phyloP scores from a whole-genome alignment of 768 basidiomycete genomes.

The Termitomyces sp. region DNA sequence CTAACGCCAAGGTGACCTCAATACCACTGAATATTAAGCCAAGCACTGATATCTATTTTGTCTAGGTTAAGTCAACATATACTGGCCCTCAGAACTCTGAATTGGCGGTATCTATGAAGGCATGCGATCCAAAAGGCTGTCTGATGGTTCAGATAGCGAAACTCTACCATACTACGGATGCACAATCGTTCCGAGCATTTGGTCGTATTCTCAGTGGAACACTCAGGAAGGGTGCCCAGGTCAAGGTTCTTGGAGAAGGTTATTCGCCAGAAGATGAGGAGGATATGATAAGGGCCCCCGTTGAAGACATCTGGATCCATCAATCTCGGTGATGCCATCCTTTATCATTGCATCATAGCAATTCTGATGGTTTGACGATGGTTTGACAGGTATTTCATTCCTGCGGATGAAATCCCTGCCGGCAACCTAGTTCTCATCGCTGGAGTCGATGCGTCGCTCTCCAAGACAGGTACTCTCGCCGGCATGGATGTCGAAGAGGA shows the following conservation, averaged over 20 bases:
- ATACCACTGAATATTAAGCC: background rate
- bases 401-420: slow-evolving; percentile 80
- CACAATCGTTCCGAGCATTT: slow-evolving; percentile 94
- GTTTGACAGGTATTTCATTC: slow-evolving; percentile 74
- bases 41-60: background rate
- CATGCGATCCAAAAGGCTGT: slow-evolving; percentile 79
- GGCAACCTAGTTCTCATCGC: slow-evolving; percentile 92
- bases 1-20: slow-evolving; percentile 51
- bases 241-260: slow-evolving; percentile 97
- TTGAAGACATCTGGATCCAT: slow-evolving; percentile 88
- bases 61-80: slow-evolving; percentile 77
- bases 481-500: slow-evolving; percentile 73
- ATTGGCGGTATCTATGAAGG: slow-evolving; percentile 71
- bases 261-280: slow-evolving; percentile 99
- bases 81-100: slow-evolving; percentile 84
- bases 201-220: slow-evolving; percentile 94
- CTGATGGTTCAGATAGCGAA: slow-evolving; percentile 92
- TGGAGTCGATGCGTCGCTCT: slow-evolving; percentile 90
- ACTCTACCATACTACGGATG: slow-evolving; percentile 94
- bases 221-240: slow-evolving; percentile 68
- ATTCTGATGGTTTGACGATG: slow-evolving; percentile 8
- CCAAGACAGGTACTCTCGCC: slow-evolving; percentile 90
- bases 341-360: background rate
- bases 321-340: slow-evolving; percentile 67
- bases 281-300: slow-evolving; percentile 82